Conservation (phyloP, 1,139 yeast species). For the Blastobotrys petasosporus region DNA sequence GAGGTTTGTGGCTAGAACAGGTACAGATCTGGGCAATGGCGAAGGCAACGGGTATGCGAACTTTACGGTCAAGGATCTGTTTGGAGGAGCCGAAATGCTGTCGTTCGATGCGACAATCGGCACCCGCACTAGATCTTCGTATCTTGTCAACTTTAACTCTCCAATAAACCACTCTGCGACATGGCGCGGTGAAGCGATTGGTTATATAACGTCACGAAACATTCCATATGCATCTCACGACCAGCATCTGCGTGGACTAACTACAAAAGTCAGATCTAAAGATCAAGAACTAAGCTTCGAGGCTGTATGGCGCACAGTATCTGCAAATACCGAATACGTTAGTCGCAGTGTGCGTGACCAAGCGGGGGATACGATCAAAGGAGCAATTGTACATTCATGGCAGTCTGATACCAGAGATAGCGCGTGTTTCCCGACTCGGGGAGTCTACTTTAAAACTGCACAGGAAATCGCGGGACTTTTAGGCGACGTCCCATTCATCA, state of each 20-base stretch:
- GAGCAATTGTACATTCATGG: constrained; percentile 31
- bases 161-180: constrained; percentile 53
- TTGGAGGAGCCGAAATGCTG: constrained; percentile 84
- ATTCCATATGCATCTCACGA: constrained; percentile 67
- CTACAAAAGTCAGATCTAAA: constrained; percentile 41
- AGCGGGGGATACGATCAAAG: constrained; percentile 37
- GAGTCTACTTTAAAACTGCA: constrained; percentile 47
- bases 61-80: constrained; percentile 51
- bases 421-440: constrained; percentile 39
- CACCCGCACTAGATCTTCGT: constrained; percentile 64
- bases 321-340: constrained; percentile 35
- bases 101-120: constrained; percentile 75
- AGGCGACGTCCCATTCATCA: constrained; percentile 29
- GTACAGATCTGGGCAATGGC: constrained; percentile 92
- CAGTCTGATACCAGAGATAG: constrained; percentile 32
- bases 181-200: constrained; percentile 50
- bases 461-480: constrained; percentile 52
- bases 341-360: constrained; percentile 31
- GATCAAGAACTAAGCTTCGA: constrained; percentile 54
- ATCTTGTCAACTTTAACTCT: constrained; percentile 50
- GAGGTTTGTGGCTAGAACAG: constrained; percentile 69
- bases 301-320: constrained; percentile 56
- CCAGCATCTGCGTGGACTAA: constrained; percentile 53
- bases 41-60: constrained; percentile 91
- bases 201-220: constrained; percentile 53